A percentile compares a stretch with the other conserved stretches of the same genome.
These are phyloP conservation scores for Aspergillus sp. DNA, from an alignment of 2,329 filamentous ascomycete genomes.

Conservation along the genomic window DNA sequence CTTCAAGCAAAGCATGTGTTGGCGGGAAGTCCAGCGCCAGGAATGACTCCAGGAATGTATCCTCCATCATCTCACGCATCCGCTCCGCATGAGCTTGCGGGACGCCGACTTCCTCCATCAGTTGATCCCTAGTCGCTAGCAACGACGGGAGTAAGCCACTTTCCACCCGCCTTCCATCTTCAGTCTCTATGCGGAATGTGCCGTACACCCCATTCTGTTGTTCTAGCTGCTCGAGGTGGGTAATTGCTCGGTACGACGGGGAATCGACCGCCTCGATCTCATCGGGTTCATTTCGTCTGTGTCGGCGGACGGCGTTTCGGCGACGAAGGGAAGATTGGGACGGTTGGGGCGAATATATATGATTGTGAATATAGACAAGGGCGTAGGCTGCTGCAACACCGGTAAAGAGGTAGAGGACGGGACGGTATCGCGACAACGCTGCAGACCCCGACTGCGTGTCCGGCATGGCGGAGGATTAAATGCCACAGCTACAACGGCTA, in stretches of 20 bases:
- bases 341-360: constrained; percentile 20
- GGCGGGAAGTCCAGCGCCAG: constrained; percentile 37
- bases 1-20: constrained; percentile 27
- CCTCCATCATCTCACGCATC: constrained; percentile 41
- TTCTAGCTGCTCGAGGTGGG: constrained; percentile 36
- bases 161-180: constrained; percentile 36
- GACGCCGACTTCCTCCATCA: constrained; percentile 38
- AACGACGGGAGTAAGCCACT: constrained; percentile 39
- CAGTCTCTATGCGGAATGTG: constrained; percentile 39
- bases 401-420: constrained; percentile 36
- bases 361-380: constrained; percentile 35
- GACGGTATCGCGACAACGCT: constrained; percentile 35
- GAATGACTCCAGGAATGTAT: constrained; percentile 40
- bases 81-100: constrained; percentile 33
- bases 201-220: constrained; percentile 38
- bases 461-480: constrained; percentile 23
- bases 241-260: constrained; percentile 33
- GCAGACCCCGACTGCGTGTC: constrained; percentile 24
- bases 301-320: constrained; percentile 35
- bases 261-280: constrained; percentile 20
- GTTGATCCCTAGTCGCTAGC: constrained; percentile 35
- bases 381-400: constrained; percentile 39
- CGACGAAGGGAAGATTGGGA: constrained; percentile 29
- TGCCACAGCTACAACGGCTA: constrained; percentile 8
- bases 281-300: constrained; percentile 24